phyloP scores from a whole-genome alignment of 1,284 basidiomycete species.

The Rhodotorula sp. region DNA sequence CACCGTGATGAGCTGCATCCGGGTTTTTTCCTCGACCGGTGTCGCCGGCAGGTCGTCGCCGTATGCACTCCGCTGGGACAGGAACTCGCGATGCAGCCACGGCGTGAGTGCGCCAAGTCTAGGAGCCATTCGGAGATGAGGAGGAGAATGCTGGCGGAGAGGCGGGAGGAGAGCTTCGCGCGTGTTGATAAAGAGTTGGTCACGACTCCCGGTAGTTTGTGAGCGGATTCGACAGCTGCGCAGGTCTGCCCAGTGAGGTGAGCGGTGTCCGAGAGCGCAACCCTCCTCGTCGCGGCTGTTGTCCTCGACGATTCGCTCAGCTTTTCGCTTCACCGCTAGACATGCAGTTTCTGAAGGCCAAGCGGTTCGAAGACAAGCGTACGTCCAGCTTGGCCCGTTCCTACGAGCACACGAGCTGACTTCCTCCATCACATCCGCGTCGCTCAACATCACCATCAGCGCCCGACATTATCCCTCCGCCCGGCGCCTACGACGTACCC shows the following conservation, averaged over 20 bases:
- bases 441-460: conserved; percentile 18
- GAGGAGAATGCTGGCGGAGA: not conserved
- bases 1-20: conserved; percentile 6
- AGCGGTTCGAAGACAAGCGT: conserved; percentile 19
- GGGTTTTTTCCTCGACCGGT: not conserved
- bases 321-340: not conserved
- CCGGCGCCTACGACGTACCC: conserved; percentile 31
- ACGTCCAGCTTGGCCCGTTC: not conserved
- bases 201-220: too few relatives aligned
- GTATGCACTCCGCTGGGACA: not conserved
- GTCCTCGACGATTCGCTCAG: not conserved
- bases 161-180: too few relatives aligned
- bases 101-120: not conserved
- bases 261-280: not conserved
- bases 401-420: not conserved
- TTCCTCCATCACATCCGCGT: not conserved
- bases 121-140: not conserved
- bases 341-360: conserved; percentile 20
- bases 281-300: not conserved
- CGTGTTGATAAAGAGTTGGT: too few relatives aligned
- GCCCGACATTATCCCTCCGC: conserved; percentile 10
- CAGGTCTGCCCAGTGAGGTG: not conserved
- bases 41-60: not conserved
- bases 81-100: conserved; percentile 16
- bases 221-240: too few relatives aligned